Percentiles rank a stretch among this genome's conserved stretches.
Evolutionary conservation across 169 alveolate species (phyloP).

Genomic region (Perkinsus olseni): DNA sequence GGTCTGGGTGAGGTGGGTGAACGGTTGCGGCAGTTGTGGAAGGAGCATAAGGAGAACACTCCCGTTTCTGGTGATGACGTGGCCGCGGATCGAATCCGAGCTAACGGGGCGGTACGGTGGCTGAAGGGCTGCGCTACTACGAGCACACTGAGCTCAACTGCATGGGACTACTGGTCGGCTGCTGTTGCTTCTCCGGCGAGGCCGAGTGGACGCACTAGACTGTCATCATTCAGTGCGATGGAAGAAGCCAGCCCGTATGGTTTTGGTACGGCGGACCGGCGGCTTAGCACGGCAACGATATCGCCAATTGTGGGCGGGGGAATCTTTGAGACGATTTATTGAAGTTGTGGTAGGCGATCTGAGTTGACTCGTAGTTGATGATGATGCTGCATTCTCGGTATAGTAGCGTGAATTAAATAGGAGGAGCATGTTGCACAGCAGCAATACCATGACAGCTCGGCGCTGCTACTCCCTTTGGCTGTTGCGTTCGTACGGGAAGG

Average conservation of each 20-base stretch:
- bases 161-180: neutral
- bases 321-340: neutral
- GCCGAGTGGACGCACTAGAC: neutral
- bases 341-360: neutral
- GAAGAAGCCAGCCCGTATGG: neutral
- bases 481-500: too few relatives aligned
- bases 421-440: too few relatives aligned
- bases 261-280: neutral
- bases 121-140: neutral
- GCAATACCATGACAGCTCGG: too few relatives aligned
- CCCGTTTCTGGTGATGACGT: neutral
- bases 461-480: too few relatives aligned
- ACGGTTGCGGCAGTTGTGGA: neutral
- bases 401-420: too few relatives aligned
- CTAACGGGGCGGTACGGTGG: neutral
- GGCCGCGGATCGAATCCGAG: neutral
- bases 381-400: too few relatives aligned
- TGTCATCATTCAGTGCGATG: neutral
- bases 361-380: neutral
- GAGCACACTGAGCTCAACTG: neutral
- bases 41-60: neutral
- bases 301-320: neutral
- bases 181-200: neutral
- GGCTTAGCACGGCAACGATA: neutral
- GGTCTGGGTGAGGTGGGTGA: neutral